Evolutionary conservation across 768 basidiomycete species (phyloP), one percentile per base, ranked within the genome.

Genomic region (Suillus subalutaceus): DNA sequence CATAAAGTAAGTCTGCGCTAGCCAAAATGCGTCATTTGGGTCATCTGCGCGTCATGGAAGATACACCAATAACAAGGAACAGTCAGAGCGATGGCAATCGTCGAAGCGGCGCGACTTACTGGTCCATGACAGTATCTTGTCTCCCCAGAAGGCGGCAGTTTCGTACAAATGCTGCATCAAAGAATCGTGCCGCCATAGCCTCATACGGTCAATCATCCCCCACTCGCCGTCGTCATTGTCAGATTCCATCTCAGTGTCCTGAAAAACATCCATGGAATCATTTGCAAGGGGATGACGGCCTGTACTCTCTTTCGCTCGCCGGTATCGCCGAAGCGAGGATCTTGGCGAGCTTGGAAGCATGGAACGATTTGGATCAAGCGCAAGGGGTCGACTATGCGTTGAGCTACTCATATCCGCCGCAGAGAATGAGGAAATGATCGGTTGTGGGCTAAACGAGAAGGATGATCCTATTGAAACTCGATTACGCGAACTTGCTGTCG

Each of bases 1-100:
- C 83, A 96, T 91, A 77, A 99, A 99, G 78, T 96, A 95, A 0
- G 93, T 94, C 77, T 99, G 97, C 3, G 97, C 96, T 26, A 99
- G 87, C 97, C 97, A 99, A 79, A 99, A 99, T 15, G 96, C 97
- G 78, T 99, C 97, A 75, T 98, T 97, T 38, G 96, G 91, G 72
- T 99, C 94, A 68, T 90, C 97, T 97, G 71, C 35, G 56, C 35
- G 58, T 30, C 35, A 44, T 4, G 43, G 20, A 16, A 38, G 68
- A 50, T 64, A 53, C 4, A 65, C 44, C 23, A 65, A 64, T 40
- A 63, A 60, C 62, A 67, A 67, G 59, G 32, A 41, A 16, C 32
- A 40, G 16, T 35, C 9, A 40, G 13, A 26, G 20, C 38, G 35
- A 55, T 41, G 55, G n/a, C 23, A 65, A 64, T 13, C 12, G 10